Evolutionary conservation across 192 early-diverging fungal genomes (phyloP).

Genomic region (Podila verticillata): DNA sequence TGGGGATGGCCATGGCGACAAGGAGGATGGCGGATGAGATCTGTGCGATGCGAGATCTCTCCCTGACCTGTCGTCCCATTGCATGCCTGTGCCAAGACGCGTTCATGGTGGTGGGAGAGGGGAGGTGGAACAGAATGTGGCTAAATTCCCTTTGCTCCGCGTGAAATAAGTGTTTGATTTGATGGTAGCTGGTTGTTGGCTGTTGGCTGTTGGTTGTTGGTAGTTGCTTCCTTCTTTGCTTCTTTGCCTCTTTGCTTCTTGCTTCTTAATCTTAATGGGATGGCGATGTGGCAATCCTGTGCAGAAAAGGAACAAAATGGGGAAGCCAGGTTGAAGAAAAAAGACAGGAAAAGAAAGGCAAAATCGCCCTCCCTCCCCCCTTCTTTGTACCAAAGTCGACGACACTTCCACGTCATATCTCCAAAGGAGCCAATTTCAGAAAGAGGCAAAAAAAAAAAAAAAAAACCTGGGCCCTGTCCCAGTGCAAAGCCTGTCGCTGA

Average conservation of each 20-base stretch:
- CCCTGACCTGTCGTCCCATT: background rate
- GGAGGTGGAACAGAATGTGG: background rate
- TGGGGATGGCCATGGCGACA: conserved; percentile 3
- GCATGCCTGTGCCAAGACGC: conserved; percentile 32
- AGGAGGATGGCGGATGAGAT: conserved; percentile 17
- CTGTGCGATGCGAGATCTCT: conserved; percentile 4
- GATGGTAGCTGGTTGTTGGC: too few species aligned
- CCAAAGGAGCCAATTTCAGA: too few species aligned
- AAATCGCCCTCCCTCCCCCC: background rate
- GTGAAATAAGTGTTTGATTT: background rate
- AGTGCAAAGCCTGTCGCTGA: background rate
- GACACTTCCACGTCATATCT: background rate
- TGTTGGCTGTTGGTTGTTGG: background rate
- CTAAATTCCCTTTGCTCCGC: background rate
- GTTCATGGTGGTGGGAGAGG: conserved; percentile 22
- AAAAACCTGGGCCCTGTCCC: too few species aligned
- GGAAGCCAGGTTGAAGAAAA: background rate
- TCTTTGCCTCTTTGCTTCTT: too few species aligned
- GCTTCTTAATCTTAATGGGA: too few species aligned
- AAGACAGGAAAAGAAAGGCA: background rate
- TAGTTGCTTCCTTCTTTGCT: background rate
- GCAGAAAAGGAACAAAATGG: too few species aligned
- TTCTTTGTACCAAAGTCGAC: background rate
- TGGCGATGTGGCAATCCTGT: background rate
- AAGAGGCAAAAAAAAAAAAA: too few species aligned